A percentile compares a stretch with the other conserved stretches of the same genome.
Evolutionary conservation across 108 stramenopile genomes (phyloP).

Genomic region (Pseudonitzschia delicatissima): DNA sequence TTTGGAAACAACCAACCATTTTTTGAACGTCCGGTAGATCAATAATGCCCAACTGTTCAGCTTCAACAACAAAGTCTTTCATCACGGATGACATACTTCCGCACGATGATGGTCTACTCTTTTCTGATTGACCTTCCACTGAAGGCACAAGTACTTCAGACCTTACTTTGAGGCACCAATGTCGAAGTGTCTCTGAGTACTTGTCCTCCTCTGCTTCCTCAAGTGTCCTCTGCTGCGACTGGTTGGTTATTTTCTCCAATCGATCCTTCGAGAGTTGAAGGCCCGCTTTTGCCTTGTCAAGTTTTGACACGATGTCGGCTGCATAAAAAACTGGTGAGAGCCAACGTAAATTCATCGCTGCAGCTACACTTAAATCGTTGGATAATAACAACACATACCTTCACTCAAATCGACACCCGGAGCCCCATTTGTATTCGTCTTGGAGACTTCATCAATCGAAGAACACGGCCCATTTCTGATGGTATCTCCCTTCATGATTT

Average conservation of each 20-base stretch:
- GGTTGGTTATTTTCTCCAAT: conserved; percentile 3
- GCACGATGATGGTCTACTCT: conserved; percentile 41
- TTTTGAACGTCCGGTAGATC: conserved; percentile 48
- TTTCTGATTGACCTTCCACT: conserved; percentile 37
- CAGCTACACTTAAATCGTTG: not conserved
- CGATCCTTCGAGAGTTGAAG: conserved; percentile 12
- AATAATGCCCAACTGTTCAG: conserved; percentile 48
- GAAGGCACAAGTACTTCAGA: conserved; percentile 48
- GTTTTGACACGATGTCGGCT: conserved; percentile 9
- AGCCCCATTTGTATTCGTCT: not conserved
- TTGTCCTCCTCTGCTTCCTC: conserved; percentile 54
- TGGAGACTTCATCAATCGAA: not conserved
- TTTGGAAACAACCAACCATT: conserved; percentile 54
- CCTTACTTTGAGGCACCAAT: conserved; percentile 61
- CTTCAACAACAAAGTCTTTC: conserved; percentile 38
- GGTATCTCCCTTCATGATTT: not conserved
- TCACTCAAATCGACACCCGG: not conserved
- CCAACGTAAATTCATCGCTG: not conserved
- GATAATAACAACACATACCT: not conserved
- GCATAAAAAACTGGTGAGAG: not conserved
- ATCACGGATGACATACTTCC: conserved; percentile 41
- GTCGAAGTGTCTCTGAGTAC: conserved; percentile 30
- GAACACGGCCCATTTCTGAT: not conserved
- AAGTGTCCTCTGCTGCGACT: conserved; percentile 35
- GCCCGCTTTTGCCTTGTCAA: conserved; percentile 5